Conservation (phyloP, 2,329 filamentous ascomycete species). For the Bipolaris sorokiniana region DNA sequence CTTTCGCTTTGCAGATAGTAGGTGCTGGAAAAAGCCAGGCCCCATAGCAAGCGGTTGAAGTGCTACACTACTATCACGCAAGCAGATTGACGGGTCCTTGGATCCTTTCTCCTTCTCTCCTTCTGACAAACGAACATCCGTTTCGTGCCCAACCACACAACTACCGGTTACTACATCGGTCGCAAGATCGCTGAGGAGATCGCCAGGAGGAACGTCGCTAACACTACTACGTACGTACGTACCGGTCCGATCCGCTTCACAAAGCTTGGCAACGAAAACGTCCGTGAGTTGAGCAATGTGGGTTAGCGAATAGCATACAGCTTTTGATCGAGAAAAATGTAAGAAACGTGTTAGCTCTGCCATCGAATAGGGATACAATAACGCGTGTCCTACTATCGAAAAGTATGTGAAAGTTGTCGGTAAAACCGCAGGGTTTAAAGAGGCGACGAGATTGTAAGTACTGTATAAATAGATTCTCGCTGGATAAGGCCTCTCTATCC, state of each 20-base stretch:
- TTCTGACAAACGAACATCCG: not conserved
- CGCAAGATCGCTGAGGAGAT: not conserved
- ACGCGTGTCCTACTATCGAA: not conserved
- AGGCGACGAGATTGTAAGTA: not conserved
- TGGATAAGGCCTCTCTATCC: too few species aligned
- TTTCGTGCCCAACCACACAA: not conserved
- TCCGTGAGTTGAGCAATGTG: not conserved
- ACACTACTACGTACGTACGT: too few species aligned
- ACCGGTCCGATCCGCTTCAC: not conserved
- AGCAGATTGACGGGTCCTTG: not conserved
- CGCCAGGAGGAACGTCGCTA: not conserved
- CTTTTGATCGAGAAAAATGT: not conserved
- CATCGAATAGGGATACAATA: not conserved
- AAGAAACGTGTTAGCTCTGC: not conserved
- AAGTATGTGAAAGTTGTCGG: not conserved
- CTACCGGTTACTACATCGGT: not conserved
- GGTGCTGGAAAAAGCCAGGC: not conserved
- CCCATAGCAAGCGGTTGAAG: not conserved
- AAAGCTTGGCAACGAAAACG: not conserved
- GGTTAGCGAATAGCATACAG: not conserved
- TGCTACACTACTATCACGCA: not conserved
- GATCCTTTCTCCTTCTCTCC: not conserved
- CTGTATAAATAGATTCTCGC: not conserved
- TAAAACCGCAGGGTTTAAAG: not conserved
- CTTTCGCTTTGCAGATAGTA: not conserved